These are phyloP conservation scores for Amaranthus tricolor DNA, from an alignment of 179 eudicot species.

Conservation along the genomic window DNA sequence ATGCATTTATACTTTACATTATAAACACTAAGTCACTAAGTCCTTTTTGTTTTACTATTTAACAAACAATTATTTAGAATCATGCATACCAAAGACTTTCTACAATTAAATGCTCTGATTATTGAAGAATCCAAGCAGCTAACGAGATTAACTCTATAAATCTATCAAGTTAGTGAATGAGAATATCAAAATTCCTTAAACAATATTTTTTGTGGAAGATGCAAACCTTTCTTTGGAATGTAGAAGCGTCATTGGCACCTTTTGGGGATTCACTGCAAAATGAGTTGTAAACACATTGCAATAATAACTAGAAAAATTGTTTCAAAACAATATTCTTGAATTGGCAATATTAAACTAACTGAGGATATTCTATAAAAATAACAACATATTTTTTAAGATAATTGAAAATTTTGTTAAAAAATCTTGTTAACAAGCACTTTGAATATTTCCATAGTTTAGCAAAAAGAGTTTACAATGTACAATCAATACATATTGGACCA, in stretches of 20 bases:
- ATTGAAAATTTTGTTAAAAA: neutral
- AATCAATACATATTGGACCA: neutral
- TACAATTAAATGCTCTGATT: neutral
- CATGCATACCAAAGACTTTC: neutral
- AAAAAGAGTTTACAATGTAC: neutral
- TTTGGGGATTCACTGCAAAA: constrained; percentile 84
- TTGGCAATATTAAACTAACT: neutral
- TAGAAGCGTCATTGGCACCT: constrained; percentile 78
- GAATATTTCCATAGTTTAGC: neutral
- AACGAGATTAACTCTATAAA: neutral
- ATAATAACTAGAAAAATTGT: neutral
- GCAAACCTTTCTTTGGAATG: constrained; percentile 80
- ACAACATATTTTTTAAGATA: neutral
- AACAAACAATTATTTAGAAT: neutral
- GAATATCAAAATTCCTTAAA: neutral
- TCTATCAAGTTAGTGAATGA: neutral
- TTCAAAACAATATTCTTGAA: neutral
- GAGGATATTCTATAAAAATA: neutral
- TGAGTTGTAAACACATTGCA: constrained; percentile 8
- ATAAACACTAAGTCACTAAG: neutral
- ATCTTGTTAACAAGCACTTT: neutral
- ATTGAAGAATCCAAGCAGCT: neutral
- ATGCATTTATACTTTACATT: constrained; percentile 6
- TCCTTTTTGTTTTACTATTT: neutral
- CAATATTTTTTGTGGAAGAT: neutral